phyloP scores from a whole-genome alignment of 768 basidiomycete genomes.

The Amanita jacksonii region DNA sequence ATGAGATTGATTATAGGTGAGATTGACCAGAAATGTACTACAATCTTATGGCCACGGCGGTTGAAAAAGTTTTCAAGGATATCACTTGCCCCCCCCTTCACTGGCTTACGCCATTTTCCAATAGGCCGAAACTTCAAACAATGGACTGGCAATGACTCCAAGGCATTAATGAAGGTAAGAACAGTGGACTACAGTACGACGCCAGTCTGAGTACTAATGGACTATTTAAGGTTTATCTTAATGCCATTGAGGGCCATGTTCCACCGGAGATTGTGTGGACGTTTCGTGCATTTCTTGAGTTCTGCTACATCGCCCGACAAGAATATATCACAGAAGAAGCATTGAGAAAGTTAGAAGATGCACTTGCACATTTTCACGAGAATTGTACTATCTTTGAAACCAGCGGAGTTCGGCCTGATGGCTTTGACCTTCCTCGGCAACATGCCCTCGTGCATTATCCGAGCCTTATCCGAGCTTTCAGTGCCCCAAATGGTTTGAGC shows the following conservation, averaged over 20 bases:
- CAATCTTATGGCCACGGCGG: background rate
- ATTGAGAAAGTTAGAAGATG: constrained; percentile 8
- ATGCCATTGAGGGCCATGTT: constrained; percentile 10
- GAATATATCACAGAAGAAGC: constrained; percentile 14
- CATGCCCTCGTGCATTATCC: constrained; percentile 14
- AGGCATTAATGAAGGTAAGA: constrained; percentile 10
- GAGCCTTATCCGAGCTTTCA: constrained; percentile 10
- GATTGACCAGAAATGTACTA: background rate
- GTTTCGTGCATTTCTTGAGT: constrained; percentile 18
- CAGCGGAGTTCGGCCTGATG: constrained; percentile 7
- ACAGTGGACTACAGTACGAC: background rate
- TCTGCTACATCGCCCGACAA: constrained; percentile 16
- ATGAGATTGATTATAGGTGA: constrained; percentile 22
- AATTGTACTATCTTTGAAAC: constrained; percentile 5
- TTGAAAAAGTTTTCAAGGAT: background rate
- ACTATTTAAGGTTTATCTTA: constrained; percentile 11
- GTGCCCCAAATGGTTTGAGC: constrained; percentile 13
- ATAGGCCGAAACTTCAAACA: constrained; percentile 1
- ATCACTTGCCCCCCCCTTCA: background rate
- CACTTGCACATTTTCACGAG: constrained; percentile 12
- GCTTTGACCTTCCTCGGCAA: constrained; percentile 16
- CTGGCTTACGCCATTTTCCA: constrained; percentile 1
- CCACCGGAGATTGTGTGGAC: constrained; percentile 17
- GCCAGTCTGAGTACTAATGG: background rate
- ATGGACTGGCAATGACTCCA: constrained; percentile 8